Base-by-base conservation (phyloP, 1,139 yeast species). In the Yamadazyma kanchanaburiensis region DNA sequence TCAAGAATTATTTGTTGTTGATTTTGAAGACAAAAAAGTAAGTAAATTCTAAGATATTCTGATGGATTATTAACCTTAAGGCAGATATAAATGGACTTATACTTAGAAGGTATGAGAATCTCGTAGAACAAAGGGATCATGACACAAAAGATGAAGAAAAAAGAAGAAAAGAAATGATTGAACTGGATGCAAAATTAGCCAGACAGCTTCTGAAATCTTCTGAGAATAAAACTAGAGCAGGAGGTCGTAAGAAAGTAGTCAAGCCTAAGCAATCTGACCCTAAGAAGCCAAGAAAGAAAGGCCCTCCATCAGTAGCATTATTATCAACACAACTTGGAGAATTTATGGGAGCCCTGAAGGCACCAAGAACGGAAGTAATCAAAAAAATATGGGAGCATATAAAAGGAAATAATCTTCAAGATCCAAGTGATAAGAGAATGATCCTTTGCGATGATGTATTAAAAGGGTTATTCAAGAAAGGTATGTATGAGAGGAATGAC, bases 351-450 rank as follows among this genome's bases (percentile, higher is more conserved):
- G 55, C 46, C n/a, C 53, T 52, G 4, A 47, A 55, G 33, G 49
- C 72, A 32, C 70, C 86, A 2, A 60, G 95, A 43, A 81, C 94
- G 0, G 81, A 80, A 48, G 80, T 81, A 16, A 89, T 83, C 19
- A 82, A 83, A 43, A 60, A 58, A 27, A 58, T 85, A 13, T 86
- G 95, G 95, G 73, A 65, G 9, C 78, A 86, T 51, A 83, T 86
- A 40, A 82, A 80, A 48, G 70, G 55, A 14, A 52, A 80, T 37
- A 55, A 75, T 28, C 58, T 86, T 24, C 95, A 85, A 49, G 77
- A 83, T 43, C 86, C 89, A 1, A 52, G 60, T 2, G 86, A 85
- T 52, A 70, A 71, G 40, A 61, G 94, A 35, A 77, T 75, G 36
- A 80, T 86, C 13, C 13, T 73, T 5, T 84, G 94, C 49, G 94